Evolutionary conservation across 345 rosid species (phyloP).

Genomic region (Garcia nutans): DNA sequence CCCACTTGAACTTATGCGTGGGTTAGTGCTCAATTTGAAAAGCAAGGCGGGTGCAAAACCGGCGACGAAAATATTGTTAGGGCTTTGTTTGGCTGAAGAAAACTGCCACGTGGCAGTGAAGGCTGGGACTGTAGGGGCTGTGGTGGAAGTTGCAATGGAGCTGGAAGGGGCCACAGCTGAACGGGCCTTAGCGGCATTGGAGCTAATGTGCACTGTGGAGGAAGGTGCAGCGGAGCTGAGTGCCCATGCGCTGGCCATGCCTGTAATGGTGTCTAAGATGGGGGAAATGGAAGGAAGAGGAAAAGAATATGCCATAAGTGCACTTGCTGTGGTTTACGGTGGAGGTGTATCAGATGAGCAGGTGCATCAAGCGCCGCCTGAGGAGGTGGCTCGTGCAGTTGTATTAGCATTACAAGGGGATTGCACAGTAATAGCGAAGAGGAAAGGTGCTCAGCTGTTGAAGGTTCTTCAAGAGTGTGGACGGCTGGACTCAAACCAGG

Average conservation of each 20-base stretch:
- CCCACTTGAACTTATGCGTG: constrained; percentile 67
- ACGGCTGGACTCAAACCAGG: constrained; percentile 49
- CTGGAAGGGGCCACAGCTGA: constrained; percentile 69
- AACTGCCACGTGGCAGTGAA: constrained; percentile 83
- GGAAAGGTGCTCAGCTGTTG: constrained; percentile 82
- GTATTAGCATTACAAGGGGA: constrained; percentile 70
- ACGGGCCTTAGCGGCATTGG: constrained; percentile 77
- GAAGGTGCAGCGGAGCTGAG: constrained; percentile 81
- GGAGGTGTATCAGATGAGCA: constrained; percentile 21
- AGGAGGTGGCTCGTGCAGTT: constrained; percentile 88
- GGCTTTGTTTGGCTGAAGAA: constrained; percentile 68
- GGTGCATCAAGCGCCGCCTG: constrained; percentile 56
- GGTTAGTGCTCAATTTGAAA: constrained; percentile 50
- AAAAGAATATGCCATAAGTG: constrained; percentile 77
- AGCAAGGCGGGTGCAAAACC: constrained; percentile 52
- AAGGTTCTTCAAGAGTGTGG: constrained; percentile 64
- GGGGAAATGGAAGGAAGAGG: constrained; percentile 79
- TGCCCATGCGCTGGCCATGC: constrained; percentile 77
- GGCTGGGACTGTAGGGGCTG: constrained; percentile 68
- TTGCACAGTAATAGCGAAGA: constrained; percentile 67
- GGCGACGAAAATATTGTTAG: constrained; percentile 69
- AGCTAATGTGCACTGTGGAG: constrained; percentile 68
- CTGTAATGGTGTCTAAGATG: constrained; percentile 91
- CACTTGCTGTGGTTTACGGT: constrained; percentile 59
- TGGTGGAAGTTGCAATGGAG: constrained; percentile 66